Evolutionary conservation across 306 rosid species (phyloP).

Genomic region (Cicer yamashitae): DNA sequence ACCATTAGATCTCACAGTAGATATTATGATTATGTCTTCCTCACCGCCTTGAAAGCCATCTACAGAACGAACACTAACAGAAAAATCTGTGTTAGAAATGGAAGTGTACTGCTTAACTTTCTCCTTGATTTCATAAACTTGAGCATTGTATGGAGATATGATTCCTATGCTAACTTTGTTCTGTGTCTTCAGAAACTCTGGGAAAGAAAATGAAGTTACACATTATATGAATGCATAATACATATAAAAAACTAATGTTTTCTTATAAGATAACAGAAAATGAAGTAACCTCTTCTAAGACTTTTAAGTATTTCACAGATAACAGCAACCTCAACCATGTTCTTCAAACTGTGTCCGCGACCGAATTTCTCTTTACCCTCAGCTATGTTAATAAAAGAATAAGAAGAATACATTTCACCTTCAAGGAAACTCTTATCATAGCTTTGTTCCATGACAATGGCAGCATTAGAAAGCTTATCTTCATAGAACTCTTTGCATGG

Average conservation of each 20-base stretch:
- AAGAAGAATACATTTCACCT: conserved; percentile 44
- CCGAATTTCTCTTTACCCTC: conserved; percentile 53
- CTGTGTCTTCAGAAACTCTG: conserved; percentile 43
- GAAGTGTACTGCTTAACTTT: conserved; percentile 41
- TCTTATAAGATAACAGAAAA: neutral
- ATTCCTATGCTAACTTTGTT: conserved; percentile 61
- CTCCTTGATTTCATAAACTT: conserved; percentile 56
- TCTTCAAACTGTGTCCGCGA: conserved; percentile 43
- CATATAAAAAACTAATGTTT: neutral
- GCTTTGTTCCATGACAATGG: conserved; percentile 30
- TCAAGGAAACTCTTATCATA: conserved; percentile 42
- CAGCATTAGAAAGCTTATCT: conserved; percentile 40
- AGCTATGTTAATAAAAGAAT: conserved; percentile 47
- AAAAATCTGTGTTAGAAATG: conserved; percentile 31
- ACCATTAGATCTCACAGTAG: conserved; percentile 50
- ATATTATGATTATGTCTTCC: conserved; percentile 57
- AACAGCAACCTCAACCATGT: conserved; percentile 58
- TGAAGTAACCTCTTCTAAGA: conserved; percentile 54
- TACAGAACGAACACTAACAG: conserved; percentile 55
- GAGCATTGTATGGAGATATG: conserved; percentile 67
- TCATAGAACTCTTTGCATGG: conserved; percentile 54
- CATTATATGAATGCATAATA: neutral
- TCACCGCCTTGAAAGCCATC: conserved; percentile 80
- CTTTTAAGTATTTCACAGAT: conserved; percentile 52
- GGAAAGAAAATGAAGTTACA: neutral